These are phyloP conservation scores for Pelargonium myrrhifolium DNA, from an alignment of 441 rosid genomes.

Conservation along the genomic window DNA sequence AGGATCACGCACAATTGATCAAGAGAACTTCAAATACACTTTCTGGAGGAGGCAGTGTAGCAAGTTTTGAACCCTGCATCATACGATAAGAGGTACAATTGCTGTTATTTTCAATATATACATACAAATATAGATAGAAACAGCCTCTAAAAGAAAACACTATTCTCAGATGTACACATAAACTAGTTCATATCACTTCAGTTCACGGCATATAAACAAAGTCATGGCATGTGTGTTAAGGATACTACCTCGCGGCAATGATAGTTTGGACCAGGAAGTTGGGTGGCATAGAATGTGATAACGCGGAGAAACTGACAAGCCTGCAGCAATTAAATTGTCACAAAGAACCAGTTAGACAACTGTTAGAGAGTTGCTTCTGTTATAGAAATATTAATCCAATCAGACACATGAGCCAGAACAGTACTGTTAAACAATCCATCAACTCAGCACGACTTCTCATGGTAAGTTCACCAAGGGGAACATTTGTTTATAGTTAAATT, in stretches of 20 bases:
- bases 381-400: not conserved
- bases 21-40: conserved; percentile 61
- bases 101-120: not conserved
- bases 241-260: conserved; percentile 86
- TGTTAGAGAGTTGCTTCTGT: not conserved
- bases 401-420: not conserved
- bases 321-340: conserved; percentile 31
- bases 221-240: not conserved
- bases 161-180: not conserved
- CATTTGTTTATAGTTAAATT: not conserved
- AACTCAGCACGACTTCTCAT: not conserved
- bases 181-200: conserved; percentile 2
- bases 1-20: conserved; percentile 58
- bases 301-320: conserved; percentile 80
- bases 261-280: conserved; percentile 98
- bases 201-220: not conserved
- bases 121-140: not conserved
- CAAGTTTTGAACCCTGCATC: conserved; percentile 78
- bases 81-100: conserved; percentile 17
- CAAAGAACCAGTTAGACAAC: conserved; percentile 14
- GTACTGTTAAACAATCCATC: not conserved
- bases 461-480: not conserved
- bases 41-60: conserved; percentile 76
- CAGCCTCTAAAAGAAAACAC: not conserved
- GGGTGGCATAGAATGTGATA: conserved; percentile 88